Base-by-base conservation (phyloP, 441 rosid species). In the Erodium moschatum region DNA sequence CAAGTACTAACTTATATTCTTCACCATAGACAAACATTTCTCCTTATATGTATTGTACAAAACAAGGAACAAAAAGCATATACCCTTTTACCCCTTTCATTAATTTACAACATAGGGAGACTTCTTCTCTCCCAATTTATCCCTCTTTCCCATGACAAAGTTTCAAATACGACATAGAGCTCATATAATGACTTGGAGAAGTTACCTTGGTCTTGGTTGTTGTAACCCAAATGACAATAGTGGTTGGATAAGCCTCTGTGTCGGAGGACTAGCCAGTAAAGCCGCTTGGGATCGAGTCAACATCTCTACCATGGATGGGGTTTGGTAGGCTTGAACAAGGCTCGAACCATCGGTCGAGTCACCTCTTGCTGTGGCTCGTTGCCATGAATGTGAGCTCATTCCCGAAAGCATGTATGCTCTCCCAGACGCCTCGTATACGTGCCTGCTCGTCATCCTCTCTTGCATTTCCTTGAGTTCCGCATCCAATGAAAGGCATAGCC, bases 371-470 rank as follows among this genome's bases (percentile, higher is more conserved):
- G 97, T 94, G 19, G 99, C 98, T 83, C 99, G 83, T 79, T 95
- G 99, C 99, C 99, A 92, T n/a, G 98, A 95, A 67, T 95, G 99
- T 5, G 99, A 95, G 81, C 98, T 95, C 56, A 95, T 87, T 66
- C 99, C 99, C 0, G 99, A 95, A 4, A 95, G 91, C 64, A 95
- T 87, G 63, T 95, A 95, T 42, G 98, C 99, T 74, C 99, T 88
- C 27, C 99, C 99, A 0, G 96, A 95, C 64, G 86, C 87, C 77
- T 92, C 97, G 5, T 95, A 95, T 29, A 89, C 89, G 42, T 87
- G 96, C 73, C 93, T 85, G 75, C 93, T 95, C 60, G 92, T 24
- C 27, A 24, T 24, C 27, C 27, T 24, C 27, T 24, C 27, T 24
- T 24, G 27, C 27, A 24, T 24, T 79, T 89, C 96, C 78, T 87